A percentile compares a stretch with the other conserved stretches of the same genome.
phyloP scores from a whole-genome alignment of 768 basidiomycete genomes.

The Gymnopilus dilepis region DNA sequence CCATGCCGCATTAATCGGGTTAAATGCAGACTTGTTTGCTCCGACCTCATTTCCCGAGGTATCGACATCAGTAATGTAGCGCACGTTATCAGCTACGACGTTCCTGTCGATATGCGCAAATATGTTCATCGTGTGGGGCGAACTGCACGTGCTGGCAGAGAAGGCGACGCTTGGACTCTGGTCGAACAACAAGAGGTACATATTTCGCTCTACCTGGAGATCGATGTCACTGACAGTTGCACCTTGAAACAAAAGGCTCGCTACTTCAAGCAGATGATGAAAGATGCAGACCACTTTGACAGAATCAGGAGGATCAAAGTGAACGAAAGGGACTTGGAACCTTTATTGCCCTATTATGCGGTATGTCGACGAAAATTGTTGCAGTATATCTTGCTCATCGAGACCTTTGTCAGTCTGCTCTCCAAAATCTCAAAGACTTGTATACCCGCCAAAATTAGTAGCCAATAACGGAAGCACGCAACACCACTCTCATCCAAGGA shows the following conservation, averaged over 20 bases:
- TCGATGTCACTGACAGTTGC: not conserved
- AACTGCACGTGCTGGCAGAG: constrained; percentile 90
- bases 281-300: constrained; percentile 69
- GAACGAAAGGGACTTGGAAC: constrained; percentile 60
- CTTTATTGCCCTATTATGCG: constrained; percentile 68
- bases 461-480: constrained; percentile 1
- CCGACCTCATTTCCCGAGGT: constrained; percentile 94
- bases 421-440: constrained; percentile 43
- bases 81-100: constrained; percentile 95
- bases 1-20: not conserved
- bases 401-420: constrained; percentile 35
- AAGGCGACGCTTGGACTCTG: constrained; percentile 91
- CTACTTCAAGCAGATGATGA: constrained; percentile 86
- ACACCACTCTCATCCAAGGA: constrained; percentile 53
- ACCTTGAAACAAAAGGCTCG: constrained; percentile 59
- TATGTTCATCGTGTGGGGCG: constrained; percentile 98
- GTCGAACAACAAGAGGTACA: constrained; percentile 91
- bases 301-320: constrained; percentile 73
- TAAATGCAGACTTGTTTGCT: constrained; percentile 81
- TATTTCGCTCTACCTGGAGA: not conserved
- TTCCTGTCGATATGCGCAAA: constrained; percentile 96
- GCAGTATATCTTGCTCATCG: not conserved
- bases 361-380: constrained; percentile 42
- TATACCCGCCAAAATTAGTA: constrained; percentile 36
- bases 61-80: constrained; percentile 93